phyloP scores from a whole-genome alignment of 176 grass and related monocot species.

The Cenchrus fungigraminus region DNA sequence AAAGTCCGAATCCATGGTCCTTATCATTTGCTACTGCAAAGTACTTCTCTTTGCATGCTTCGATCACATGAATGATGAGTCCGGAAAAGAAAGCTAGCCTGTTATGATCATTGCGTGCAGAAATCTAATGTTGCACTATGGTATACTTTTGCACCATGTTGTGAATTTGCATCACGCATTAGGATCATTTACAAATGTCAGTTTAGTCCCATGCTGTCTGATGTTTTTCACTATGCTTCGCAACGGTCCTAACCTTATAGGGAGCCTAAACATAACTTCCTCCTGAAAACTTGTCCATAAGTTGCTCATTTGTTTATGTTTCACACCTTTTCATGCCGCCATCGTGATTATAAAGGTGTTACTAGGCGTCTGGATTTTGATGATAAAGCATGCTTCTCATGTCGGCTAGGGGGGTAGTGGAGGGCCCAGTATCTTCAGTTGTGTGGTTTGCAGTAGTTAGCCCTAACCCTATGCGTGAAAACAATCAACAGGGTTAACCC shows the following conservation, averaged over 20 bases:
- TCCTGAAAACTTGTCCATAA: conserved; percentile 38
- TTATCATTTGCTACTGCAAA: conserved; percentile 55
- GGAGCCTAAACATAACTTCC: conserved; percentile 27
- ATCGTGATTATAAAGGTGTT: conserved; percentile 58
- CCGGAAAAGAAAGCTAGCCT: conserved; percentile 48
- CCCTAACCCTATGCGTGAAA: conserved; percentile 54
- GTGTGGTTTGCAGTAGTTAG: conserved; percentile 33
- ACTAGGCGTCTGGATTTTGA: conserved; percentile 55
- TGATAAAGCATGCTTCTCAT: conserved; percentile 62
- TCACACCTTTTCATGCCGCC: conserved; percentile 56
- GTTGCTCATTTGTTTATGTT: conserved; percentile 42
- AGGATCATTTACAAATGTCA: conserved; percentile 41
- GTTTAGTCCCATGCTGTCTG: conserved; percentile 40
- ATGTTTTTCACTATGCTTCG: conserved; percentile 46
- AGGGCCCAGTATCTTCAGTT: conserved; percentile 46
- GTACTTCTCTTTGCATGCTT: conserved; percentile 45
- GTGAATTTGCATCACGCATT: conserved; percentile 13
- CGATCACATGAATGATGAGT: conserved; percentile 57
- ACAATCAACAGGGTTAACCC: conserved; percentile 34
- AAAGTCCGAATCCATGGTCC: conserved; percentile 41
- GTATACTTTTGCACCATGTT: conserved; percentile 52
- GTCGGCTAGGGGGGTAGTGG: conserved; percentile 43
- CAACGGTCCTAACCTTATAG: conserved; percentile 36
- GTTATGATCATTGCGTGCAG: conserved; percentile 51
- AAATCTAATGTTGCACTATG: conserved; percentile 43